These are phyloP conservation scores for Rhodotorula sphaerocarpa DNA, from an alignment of 768 basidiomycete species.

Conservation along the genomic window DNA sequence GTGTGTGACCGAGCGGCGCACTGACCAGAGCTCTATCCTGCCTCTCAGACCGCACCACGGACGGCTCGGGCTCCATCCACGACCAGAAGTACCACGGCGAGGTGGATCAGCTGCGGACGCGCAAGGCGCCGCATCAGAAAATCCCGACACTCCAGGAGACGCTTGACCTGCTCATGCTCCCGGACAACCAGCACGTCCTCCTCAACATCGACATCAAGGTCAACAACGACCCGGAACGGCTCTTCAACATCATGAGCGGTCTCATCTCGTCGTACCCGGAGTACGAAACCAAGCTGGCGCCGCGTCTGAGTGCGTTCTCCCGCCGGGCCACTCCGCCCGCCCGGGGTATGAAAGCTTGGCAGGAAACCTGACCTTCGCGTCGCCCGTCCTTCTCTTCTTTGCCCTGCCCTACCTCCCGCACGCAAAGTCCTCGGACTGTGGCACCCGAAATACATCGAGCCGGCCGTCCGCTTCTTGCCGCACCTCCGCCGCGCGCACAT, in stretches of 20 bases:
- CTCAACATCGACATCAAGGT: slow-evolving; percentile 78
- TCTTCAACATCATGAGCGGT: slow-evolving; percentile 69
- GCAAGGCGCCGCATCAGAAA: slow-evolving; percentile 29
- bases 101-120: slow-evolving; percentile 69
- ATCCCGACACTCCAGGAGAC: slow-evolving; percentile 89
- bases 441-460: slow-evolving; percentile 80
- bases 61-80: slow-evolving; percentile 59
- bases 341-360: slow-evolving; percentile 46
- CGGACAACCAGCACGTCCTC: slow-evolving; percentile 48
- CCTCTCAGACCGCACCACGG: slow-evolving; percentile 72
- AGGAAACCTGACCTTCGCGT: slow-evolving; percentile 40
- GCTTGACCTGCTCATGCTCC: slow-evolving; percentile 64
- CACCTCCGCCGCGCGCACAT: slow-evolving; percentile 81
- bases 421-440: slow-evolving; percentile 69
- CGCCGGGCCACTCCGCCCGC: slow-evolving; percentile 57
- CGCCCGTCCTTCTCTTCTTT: slow-evolving; percentile 45
- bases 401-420: slow-evolving; percentile 60
- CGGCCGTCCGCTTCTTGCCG: slow-evolving; percentile 66
- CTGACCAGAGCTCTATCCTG: too few relatives aligned
- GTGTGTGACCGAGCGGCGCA: too few relatives aligned
- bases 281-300: slow-evolving; percentile 70
- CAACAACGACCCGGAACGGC: slow-evolving; percentile 77
- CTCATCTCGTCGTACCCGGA: slow-evolving; percentile 56
- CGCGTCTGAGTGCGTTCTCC: slow-evolving; percentile 67
- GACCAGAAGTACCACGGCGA: slow-evolving; percentile 69